These are phyloP conservation scores for Rhododendron simsii DNA, from an alignment of 148 eudicot species.

Conservation along the genomic window DNA sequence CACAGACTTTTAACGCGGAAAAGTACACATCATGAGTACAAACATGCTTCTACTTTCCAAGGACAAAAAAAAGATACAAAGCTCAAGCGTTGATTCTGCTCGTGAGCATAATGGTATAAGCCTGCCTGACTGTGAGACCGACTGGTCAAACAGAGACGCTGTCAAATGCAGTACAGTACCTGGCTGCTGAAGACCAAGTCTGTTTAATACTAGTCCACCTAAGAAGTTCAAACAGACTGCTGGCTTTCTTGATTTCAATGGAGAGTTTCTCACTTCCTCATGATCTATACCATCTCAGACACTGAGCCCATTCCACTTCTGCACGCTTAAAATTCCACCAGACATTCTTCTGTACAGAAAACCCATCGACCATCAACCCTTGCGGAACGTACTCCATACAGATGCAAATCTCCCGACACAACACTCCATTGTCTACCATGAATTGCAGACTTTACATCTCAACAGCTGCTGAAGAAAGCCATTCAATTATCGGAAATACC, in stretches of 20 bases:
- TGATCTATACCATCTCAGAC: neutral
- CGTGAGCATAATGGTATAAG: too few relatives aligned
- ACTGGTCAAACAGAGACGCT: too few relatives aligned
- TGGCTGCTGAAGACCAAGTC: slow-evolving; percentile 6
- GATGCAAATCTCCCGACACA: neutral
- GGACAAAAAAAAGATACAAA: neutral
- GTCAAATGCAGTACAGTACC: neutral
- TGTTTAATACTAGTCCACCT: neutral
- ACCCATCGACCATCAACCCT: neutral
- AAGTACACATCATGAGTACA: neutral
- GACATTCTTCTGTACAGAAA: neutral
- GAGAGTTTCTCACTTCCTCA: neutral
- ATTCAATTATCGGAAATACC: neutral
- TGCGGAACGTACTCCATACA: neutral
- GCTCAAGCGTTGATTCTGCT: too few relatives aligned
- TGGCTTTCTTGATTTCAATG: neutral
- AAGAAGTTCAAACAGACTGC: neutral
- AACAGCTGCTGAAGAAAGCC: neutral
- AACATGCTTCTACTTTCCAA: neutral
- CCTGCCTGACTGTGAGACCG: too few relatives aligned
- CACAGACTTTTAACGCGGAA: neutral
- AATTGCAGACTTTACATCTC: neutral
- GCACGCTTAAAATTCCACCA: neutral
- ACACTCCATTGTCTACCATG: neutral
- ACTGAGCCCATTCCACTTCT: neutral